A percentile compares a stretch with the other conserved stretches of the same genome.
These are phyloP conservation scores for Bonia amplexicaulis DNA, from an alignment of 176 grass and related monocot genomes.

Conservation along the genomic window DNA sequence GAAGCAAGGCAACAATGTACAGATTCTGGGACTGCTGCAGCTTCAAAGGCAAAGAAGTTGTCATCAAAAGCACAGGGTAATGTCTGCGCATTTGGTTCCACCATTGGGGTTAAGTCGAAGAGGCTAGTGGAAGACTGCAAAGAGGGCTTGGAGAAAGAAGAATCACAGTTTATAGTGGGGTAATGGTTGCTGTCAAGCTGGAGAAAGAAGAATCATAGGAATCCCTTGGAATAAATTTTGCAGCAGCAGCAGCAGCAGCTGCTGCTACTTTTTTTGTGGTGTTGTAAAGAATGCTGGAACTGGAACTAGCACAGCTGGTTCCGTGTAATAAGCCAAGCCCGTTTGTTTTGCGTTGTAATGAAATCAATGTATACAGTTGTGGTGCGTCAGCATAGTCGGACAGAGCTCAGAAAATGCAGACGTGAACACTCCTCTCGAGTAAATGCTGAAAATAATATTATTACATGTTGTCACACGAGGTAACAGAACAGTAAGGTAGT, in stretches of 20 bases:
- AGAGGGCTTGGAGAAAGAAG: slow-evolving; percentile 64
- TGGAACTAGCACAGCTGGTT: not conserved
- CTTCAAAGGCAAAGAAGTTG: slow-evolving; percentile 40
- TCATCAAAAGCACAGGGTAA: slow-evolving; percentile 35
- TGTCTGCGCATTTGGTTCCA: slow-evolving; percentile 5
- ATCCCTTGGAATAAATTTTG: slow-evolving; percentile 31
- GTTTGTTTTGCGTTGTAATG: not conserved
- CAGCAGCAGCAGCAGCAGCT: not conserved
- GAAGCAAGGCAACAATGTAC: slow-evolving; percentile 21
- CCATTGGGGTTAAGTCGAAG: slow-evolving; percentile 27
- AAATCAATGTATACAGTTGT: not conserved
- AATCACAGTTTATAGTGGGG: not conserved
- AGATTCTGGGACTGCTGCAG: slow-evolving; percentile 20
- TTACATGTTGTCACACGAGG: not conserved
- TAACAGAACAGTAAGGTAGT: not conserved
- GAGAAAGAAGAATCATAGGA: not conserved
- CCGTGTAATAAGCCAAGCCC: not conserved
- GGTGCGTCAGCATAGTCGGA: not conserved
- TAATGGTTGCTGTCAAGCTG: not conserved
- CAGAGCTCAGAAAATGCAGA: no score
- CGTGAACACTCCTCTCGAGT: not conserved
- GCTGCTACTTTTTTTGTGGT: not conserved
- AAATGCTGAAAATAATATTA: not conserved
- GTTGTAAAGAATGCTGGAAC: slow-evolving; percentile 6
- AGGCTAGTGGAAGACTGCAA: slow-evolving; percentile 72